Conservation (phyloP, 495 filamentous ascomycete species). For the Penicillium fimorum region DNA sequence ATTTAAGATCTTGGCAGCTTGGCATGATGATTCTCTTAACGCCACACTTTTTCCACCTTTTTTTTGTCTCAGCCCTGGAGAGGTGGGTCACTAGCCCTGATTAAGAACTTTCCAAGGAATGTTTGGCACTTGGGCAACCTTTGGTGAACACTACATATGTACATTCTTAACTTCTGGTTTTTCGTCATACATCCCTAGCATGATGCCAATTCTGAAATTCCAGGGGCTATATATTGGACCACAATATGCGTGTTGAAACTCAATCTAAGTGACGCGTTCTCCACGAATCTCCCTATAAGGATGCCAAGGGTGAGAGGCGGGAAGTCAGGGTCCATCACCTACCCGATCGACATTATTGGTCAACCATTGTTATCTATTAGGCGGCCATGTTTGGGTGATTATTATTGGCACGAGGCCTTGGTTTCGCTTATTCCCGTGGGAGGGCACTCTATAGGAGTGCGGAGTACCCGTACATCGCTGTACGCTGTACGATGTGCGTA, state of each 20-base stretch:
- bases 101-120: conserved; percentile 2
- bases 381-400: neutral
- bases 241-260: neutral
- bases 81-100: neutral
- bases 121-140: neutral
- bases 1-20: conserved; percentile 13
- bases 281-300: conserved; percentile 14
- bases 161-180: neutral
- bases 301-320: conserved; percentile 12
- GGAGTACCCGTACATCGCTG: neutral
- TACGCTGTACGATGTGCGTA: neutral
- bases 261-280: conserved; percentile 22
- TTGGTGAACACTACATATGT: neutral
- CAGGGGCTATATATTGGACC: neutral
- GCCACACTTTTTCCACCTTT: neutral
- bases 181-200: conserved; percentile 6
- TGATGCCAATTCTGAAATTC: conserved; percentile 10
- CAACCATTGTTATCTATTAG: conserved; percentile 4
- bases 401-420: neutral
- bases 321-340: conserved; percentile 6
- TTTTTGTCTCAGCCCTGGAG: neutral
- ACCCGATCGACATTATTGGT: conserved; percentile 7
- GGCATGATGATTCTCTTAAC: conserved; percentile 2
- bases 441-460: neutral
- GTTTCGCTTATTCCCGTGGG: conserved; percentile 1